A percentile compares a stretch with the other conserved stretches of the same genome.
Conservation (phyloP, 2,329 filamentous ascomycete genomes). For the Berkeleyomyces basicola region DNA sequence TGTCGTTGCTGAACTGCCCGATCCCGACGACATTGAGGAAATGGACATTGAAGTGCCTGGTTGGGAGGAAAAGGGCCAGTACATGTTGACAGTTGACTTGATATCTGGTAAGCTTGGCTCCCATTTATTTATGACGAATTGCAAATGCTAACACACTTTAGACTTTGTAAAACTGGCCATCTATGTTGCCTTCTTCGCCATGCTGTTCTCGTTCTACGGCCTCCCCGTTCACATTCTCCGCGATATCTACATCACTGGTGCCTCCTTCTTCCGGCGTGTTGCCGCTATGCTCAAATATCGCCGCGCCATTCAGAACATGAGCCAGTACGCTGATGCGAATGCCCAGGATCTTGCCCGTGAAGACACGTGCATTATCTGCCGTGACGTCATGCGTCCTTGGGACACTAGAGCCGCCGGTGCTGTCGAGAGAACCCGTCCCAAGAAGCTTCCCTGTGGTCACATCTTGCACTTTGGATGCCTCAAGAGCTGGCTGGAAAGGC, state of each 20-base stretch:
- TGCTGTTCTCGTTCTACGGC: constrained; percentile 86
- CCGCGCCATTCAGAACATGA: constrained; percentile 87
- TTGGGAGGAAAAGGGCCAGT: constrained; percentile 92
- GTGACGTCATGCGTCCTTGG: constrained; percentile 89
- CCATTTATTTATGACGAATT: neutral
- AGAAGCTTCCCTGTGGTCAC: constrained; percentile 92
- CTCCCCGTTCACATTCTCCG: constrained; percentile 93
- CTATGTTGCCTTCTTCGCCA: constrained; percentile 82
- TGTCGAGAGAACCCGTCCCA: constrained; percentile 72
- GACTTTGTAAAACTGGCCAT: constrained; percentile 85
- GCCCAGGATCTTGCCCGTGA: constrained; percentile 69
- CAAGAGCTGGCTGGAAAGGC: constrained; percentile 90
- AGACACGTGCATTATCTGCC: constrained; percentile 93
- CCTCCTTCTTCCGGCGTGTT: constrained; percentile 83
- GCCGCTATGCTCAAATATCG: constrained; percentile 78
- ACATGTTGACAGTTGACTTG: constrained; percentile 76
- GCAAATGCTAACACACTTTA: constrained; percentile 19
- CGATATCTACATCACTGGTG: constrained; percentile 83
- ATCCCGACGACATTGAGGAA: constrained; percentile 68
- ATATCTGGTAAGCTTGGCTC: constrained; percentile 43
- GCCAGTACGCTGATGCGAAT: constrained; percentile 81
- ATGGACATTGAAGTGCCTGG: constrained; percentile 90
- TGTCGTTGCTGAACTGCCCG: constrained; percentile 26
- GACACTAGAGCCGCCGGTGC: constrained; percentile 40
- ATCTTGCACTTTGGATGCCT: constrained; percentile 89